These are phyloP conservation scores for Closterium sp. DNA, from an alignment of 139 green algal species.

Conservation along the genomic window DNA sequence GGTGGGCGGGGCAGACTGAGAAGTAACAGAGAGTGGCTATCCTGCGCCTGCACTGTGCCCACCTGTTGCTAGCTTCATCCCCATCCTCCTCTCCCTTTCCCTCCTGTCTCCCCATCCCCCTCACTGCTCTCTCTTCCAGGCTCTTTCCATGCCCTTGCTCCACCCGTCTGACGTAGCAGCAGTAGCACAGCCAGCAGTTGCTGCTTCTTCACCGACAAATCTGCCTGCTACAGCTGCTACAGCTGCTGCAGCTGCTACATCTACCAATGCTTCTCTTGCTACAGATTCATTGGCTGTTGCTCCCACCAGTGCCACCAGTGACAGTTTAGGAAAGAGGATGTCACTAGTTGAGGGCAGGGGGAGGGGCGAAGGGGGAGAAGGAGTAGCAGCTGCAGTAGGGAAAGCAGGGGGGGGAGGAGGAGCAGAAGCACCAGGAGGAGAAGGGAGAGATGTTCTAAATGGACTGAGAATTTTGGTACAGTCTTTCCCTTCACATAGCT, in stretches of 20 bases:
- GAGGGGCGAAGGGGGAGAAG: not conserved
- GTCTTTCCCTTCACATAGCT: not conserved
- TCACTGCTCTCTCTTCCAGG: too few species aligned
- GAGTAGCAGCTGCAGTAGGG: not conserved
- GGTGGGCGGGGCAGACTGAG: too few species aligned
- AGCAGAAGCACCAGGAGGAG: not conserved
- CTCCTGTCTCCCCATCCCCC: not conserved
- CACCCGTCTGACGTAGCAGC: too few species aligned
- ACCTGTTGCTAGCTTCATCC: not conserved
- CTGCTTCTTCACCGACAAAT: not conserved
- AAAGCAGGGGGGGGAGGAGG: too few species aligned
- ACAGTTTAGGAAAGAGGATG: not conserved
- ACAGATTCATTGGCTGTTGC: not conserved
- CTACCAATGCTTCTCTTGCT: not conserved
- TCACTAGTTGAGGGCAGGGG: not conserved
- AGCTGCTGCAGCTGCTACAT: not conserved
- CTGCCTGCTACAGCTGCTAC: not conserved
- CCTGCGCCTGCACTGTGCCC: too few species aligned
- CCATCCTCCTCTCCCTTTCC: not conserved
- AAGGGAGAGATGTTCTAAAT: not conserved
- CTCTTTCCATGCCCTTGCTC: too few species aligned
- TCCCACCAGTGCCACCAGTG: not conserved
- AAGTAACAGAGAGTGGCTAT: not conserved
- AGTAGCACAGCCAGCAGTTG: too few species aligned
- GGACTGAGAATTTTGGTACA: not conserved